phyloP scores from a whole-genome alignment of 352 stramenopile genomes.

The Phytophthora boehmeriae region DNA sequence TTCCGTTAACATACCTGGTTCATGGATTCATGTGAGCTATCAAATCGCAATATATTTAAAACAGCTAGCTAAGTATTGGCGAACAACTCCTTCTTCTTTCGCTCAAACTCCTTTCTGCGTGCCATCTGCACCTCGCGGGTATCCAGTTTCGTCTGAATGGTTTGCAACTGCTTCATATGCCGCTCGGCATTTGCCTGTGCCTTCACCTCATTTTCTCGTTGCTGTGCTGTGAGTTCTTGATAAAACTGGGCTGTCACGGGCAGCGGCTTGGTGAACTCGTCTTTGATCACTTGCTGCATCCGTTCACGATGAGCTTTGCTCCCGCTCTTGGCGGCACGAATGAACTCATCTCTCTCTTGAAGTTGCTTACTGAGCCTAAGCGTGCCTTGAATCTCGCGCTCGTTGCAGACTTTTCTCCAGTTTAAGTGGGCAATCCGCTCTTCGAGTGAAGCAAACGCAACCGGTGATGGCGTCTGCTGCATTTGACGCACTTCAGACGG shows the following conservation, averaged over 20 bases:
- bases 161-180: constrained; percentile 56
- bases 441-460: constrained; percentile 62
- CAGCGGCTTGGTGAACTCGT: constrained; percentile 62
- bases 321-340: constrained; percentile 50
- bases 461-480: constrained; percentile 21
- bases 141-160: constrained; percentile 61
- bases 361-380: constrained; percentile 63
- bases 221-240: constrained; percentile 25
- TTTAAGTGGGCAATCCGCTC: constrained; percentile 71
- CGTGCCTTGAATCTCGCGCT: constrained; percentile 71
- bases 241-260: constrained; percentile 53
- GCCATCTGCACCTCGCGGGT: constrained; percentile 42
- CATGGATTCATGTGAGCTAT: no score
- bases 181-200: constrained; percentile 32
- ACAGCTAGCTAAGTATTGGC: constrained; percentile 6
- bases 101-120: constrained; percentile 64
- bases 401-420: constrained; percentile 77
- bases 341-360: constrained; percentile 65
- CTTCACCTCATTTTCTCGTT: constrained; percentile 39
- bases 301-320: constrained; percentile 47
- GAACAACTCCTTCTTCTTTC: constrained; percentile 70
- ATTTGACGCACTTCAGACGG: constrained; percentile 7
- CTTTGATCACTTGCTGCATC: constrained; percentile 57
- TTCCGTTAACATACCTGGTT: constrained; percentile 53
- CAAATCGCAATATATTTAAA: constrained; percentile 5